These are phyloP conservation scores for Xylaria sp. DNA, from an alignment of 2,329 filamentous ascomycete genomes.

Conservation along the genomic window DNA sequence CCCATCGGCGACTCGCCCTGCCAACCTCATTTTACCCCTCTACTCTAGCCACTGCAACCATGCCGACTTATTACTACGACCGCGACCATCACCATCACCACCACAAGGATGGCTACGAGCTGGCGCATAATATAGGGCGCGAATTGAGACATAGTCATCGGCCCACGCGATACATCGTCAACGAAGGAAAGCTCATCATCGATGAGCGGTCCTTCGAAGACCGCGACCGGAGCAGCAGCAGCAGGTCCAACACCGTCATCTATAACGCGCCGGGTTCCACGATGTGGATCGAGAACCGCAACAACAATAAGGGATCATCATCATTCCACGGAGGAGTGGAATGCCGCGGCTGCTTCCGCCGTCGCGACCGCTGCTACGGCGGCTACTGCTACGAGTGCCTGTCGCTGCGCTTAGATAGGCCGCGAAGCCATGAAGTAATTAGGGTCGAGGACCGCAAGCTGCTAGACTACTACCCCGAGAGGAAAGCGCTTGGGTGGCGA, in stretches of 20 bases:
- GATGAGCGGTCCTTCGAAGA: slow-evolving; percentile 38
- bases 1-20: not conserved
- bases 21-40: not conserved
- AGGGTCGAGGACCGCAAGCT: slow-evolving; percentile 10
- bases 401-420: slow-evolving; percentile 15
- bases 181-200: slow-evolving; percentile 45
- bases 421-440: slow-evolving; percentile 22
- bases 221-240: slow-evolving; percentile 17
- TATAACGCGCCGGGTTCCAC: slow-evolving; percentile 45
- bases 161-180: slow-evolving; percentile 45
- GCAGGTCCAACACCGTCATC: slow-evolving; percentile 43
- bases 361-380: slow-evolving; percentile 31
- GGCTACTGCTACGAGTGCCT: slow-evolving; percentile 44
- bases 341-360: slow-evolving; percentile 38
- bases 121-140: slow-evolving; percentile 36
- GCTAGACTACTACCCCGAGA: slow-evolving; percentile 30
- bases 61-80: slow-evolving; percentile 35
- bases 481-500: slow-evolving; percentile 33
- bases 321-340: not conserved
- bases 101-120: slow-evolving; percentile 32
- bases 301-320: not conserved
- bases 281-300: slow-evolving; percentile 35
- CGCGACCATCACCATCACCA: not conserved
- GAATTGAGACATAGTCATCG: slow-evolving; percentile 37
- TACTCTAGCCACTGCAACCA: slow-evolving; percentile 2